These are phyloP conservation scores for Fonsecaea multimorphosa DNA, from an alignment of 2,329 filamentous ascomycete species.

Conservation along the genomic window DNA sequence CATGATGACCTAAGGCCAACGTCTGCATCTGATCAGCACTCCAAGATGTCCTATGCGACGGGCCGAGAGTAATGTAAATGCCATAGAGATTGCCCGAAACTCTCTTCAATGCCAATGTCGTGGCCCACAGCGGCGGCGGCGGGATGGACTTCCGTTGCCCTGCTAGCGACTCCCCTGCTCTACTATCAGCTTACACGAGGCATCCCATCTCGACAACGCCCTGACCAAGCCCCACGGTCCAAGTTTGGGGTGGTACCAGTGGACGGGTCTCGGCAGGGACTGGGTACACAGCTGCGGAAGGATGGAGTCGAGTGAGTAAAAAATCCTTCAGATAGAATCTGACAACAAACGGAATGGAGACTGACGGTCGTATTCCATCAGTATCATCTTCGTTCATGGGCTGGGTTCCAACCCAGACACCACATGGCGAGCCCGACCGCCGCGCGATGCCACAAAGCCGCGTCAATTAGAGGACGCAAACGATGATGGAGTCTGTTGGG, in stretches of 20 bases:
- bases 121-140: background rate
- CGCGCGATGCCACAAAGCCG: background rate
- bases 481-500: background rate
- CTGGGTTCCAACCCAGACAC: slow-evolving; percentile 1
- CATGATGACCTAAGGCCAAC: too few species aligned
- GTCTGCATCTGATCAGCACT: too few species aligned
- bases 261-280: background rate
- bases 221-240: background rate
- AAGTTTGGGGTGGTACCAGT: slow-evolving; percentile 1
- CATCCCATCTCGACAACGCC: background rate
- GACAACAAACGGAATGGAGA: background rate
- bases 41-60: too few species aligned
- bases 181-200: too few species aligned
- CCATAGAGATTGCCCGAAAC: too few species aligned
- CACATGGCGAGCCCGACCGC: background rate
- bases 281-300: background rate
- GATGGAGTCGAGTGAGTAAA: slow-evolving; percentile 2
- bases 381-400: slow-evolving; percentile 7
- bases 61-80: too few species aligned
- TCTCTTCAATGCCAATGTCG: background rate
- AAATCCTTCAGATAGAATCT: background rate
- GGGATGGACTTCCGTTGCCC: background rate
- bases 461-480: background rate
- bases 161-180: background rate
- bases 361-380: background rate